Evolutionary conservation across 2,329 filamentous ascomycete genomes (phyloP).

Genomic region (Endothia cerciana): DNA sequence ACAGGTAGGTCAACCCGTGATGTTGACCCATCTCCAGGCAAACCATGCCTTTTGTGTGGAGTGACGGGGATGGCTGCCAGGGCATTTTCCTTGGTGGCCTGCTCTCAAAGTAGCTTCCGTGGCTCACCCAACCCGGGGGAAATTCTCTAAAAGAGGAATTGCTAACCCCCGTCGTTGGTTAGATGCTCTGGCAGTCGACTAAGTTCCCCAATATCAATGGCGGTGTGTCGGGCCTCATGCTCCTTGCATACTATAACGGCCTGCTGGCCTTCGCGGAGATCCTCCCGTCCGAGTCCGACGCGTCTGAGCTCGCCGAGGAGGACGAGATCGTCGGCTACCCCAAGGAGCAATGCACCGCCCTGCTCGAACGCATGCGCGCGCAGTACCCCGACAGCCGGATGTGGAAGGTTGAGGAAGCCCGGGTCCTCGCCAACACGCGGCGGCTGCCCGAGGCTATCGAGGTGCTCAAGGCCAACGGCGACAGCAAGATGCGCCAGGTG

Average conservation of each 20-base stretch:
- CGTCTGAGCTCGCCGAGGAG: constrained; percentile 49
- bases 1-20: constrained; percentile 35
- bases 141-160: background rate
- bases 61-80: too few species aligned
- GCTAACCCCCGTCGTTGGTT: background rate
- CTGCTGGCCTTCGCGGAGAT: constrained; percentile 89
- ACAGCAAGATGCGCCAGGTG: constrained; percentile 84
- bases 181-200: constrained; percentile 87
- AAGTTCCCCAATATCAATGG: constrained; percentile 88
- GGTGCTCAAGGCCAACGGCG: constrained; percentile 61
- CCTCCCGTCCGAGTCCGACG: constrained; percentile 65
- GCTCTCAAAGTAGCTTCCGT: too few species aligned
- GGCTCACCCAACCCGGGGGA: background rate
- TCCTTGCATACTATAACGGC: constrained; percentile 87
- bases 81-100: too few species aligned
- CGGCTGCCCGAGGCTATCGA: constrained; percentile 69
- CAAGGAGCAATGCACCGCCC: constrained; percentile 62
- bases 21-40: background rate
- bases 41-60: background rate
- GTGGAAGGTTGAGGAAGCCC: constrained; percentile 87
- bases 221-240: constrained; percentile 80
- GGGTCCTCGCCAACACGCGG: constrained; percentile 70
- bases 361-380: constrained; percentile 74
- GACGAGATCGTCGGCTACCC: constrained; percentile 74
- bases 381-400: constrained; percentile 82